These are phyloP conservation scores for Termitomyces sp. DNA, from an alignment of 768 basidiomycete genomes.

Conservation along the genomic window DNA sequence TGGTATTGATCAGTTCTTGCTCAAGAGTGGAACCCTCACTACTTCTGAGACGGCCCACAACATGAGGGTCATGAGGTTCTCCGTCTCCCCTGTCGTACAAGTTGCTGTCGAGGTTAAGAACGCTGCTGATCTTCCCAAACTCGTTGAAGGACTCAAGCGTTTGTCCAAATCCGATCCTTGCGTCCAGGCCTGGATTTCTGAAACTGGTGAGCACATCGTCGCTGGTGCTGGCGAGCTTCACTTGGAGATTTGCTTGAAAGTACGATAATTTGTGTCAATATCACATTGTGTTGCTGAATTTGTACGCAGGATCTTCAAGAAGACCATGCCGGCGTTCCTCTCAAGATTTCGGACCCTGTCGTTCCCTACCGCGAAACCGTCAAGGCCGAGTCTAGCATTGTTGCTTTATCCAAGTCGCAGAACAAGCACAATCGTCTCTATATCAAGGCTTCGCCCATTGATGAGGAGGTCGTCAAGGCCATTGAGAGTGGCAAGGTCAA, in stretches of 20 bases:
- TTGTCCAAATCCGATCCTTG: conserved; percentile 99
- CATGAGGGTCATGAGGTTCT: conserved; percentile 99
- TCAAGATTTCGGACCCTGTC: conserved; percentile 96
- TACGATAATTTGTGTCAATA: conserved; percentile 18
- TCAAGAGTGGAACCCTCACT: conserved; percentile 97
- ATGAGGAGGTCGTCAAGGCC: conserved; percentile 88
- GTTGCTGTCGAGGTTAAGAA: conserved; percentile 99
- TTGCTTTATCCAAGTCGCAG: conserved; percentile 96
- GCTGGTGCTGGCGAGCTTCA: conserved; percentile 99
- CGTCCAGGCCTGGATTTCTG: conserved; percentile 89
- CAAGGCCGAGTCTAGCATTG: conserved; percentile 89
- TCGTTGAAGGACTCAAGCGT: conserved; percentile 99
- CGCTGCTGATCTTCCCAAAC: conserved; percentile 95
- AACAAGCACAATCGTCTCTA: conserved; percentile 99
- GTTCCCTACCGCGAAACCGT: conserved; percentile 98
- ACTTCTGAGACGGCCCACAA: conserved; percentile 98
- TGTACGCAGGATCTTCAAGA: conserved; percentile 84
- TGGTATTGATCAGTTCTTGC: conserved; percentile 99
- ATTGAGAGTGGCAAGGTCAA: conserved; percentile 83
- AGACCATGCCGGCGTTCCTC: conserved; percentile 97
- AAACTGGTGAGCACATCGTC: conserved; percentile 96
- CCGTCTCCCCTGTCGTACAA: conserved; percentile 97
- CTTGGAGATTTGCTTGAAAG: conserved; percentile 98
- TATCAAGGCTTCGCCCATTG: conserved; percentile 86
- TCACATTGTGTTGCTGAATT: not conserved